Evolutionary conservation across 352 stramenopile species (phyloP), one percentile per base, ranked within the genome.

Genomic region (Pythium guiyangense): DNA sequence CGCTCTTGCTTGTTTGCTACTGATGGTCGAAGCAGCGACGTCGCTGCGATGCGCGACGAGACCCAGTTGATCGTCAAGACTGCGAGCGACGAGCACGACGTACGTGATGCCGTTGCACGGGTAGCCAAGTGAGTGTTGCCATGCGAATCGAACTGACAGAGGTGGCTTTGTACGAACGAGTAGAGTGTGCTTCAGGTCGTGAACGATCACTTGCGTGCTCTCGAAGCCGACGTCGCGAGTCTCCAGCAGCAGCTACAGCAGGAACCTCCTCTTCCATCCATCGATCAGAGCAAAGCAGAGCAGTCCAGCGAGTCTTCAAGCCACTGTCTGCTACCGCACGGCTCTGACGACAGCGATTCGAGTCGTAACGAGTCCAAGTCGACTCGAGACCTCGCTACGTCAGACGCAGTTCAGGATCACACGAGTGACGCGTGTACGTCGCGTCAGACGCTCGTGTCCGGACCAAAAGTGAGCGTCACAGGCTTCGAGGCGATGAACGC

Each of bases 401-500:
- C 25, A 12, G n/a, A n/a, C n/a, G 40, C 25, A 46, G 26, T 10
- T 20, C 17, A 17, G 9, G 6, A 12, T 11, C 17, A 4, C 9
- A 22, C n/a, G 39, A 5, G 6, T 14, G 18, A 20, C 39, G 39
- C n/a, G 12, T 11, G 18, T 8, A 14, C n/a, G 39, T 6, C 9
- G n/a, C 39, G 42, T 8, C 46, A 63, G 34, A 63, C 26, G 22
- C 42, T 54, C 1, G 25, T 50, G n/a, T 58, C 43, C 0, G 50
- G 45, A 37, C 22, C 42, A n/a, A 58, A 49, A 20, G 46, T 46
- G 47, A 54, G 60, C 12, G 29, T 62, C 14, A 47, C 44, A 8
- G 53, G 46, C 18, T 42, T 61, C 18, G 39, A 44, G 18, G 46
- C 18, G 8, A 48, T 61, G 53, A 61, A 61, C n/a, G 31, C 39